These are phyloP conservation scores for Termitomyces sp. DNA, from an alignment of 768 basidiomycete genomes.

Conservation along the genomic window DNA sequence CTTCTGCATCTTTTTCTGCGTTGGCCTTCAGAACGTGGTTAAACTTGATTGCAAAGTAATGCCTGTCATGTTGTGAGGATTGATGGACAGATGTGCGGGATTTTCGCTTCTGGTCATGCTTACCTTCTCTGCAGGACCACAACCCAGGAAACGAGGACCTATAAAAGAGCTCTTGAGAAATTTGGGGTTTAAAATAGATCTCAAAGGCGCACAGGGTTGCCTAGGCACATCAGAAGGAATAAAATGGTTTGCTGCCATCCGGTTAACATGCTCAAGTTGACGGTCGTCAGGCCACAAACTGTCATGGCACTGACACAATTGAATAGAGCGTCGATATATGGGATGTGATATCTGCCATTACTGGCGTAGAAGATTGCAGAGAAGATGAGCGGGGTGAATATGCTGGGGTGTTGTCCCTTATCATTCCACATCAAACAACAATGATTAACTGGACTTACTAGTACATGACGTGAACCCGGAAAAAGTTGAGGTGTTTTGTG, in stretches of 20 bases:
- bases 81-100: slow-evolving; percentile 4
- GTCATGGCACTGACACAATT: slow-evolving; percentile 74
- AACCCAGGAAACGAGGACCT: slow-evolving; percentile 79
- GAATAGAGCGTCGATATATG: slow-evolving; percentile 77
- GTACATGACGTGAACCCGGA: slow-evolving; percentile 53
- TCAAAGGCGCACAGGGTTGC: slow-evolving; percentile 56
- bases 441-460: slow-evolving; percentile 37
- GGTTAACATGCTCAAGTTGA: slow-evolving; percentile 65
- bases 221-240: slow-evolving; percentile 75
- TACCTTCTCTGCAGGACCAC: slow-evolving; percentile 77
- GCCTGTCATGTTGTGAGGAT: slow-evolving; percentile 28
- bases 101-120: slow-evolving; percentile 12
- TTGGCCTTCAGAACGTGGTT: slow-evolving; percentile 21
- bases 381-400: slow-evolving; percentile 71
- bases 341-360: slow-evolving; percentile 66
- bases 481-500: slow-evolving; percentile 58
- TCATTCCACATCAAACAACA: slow-evolving; percentile 4
- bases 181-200: not conserved
- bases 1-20: slow-evolving; percentile 4
- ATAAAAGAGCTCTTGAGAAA: not conserved
- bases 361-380: slow-evolving; percentile 79
- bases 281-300: slow-evolving; percentile 68
- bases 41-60: slow-evolving; percentile 69
- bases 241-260: slow-evolving; percentile 64
- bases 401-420: slow-evolving; percentile 34